Evolutionary conservation across 2,329 filamentous ascomycete species (phyloP).

Genomic region (Leptographium wingfieldii): DNA sequence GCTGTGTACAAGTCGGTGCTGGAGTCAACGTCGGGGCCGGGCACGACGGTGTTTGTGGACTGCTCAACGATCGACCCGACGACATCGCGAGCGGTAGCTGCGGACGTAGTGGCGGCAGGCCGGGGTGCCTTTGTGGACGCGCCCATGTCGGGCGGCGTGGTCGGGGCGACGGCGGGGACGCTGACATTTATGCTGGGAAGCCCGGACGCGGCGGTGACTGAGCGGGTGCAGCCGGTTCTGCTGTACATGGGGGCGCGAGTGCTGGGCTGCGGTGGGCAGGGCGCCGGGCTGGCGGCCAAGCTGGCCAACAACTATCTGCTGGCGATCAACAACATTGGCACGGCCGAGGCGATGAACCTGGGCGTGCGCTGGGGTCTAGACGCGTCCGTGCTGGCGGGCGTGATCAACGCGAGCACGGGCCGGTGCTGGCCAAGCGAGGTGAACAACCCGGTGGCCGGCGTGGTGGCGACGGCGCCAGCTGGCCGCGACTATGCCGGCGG

Average conservation of each 20-base stretch:
- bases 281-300: slow-evolving; percentile 79
- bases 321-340: slow-evolving; percentile 77
- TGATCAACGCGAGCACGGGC: slow-evolving; percentile 93
- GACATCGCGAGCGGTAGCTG: slow-evolving; percentile 67
- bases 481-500: slow-evolving; percentile 64
- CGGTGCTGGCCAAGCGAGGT: slow-evolving; percentile 90
- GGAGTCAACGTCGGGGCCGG: slow-evolving; percentile 41
- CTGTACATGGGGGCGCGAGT: slow-evolving; percentile 76
- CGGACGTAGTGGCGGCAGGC: slow-evolving; percentile 39
- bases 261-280: slow-evolving; percentile 74
- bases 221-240: slow-evolving; percentile 55
- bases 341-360: slow-evolving; percentile 53
- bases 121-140: slow-evolving; percentile 71
- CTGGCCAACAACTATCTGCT: slow-evolving; percentile 95
- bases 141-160: slow-evolving; percentile 92
- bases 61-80: slow-evolving; percentile 92
- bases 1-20: slow-evolving; percentile 70
- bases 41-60: slow-evolving; percentile 70
- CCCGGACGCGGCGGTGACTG: slow-evolving; percentile 39
- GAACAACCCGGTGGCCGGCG: slow-evolving; percentile 87
- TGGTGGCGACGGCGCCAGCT: slow-evolving; percentile 64
- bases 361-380: slow-evolving; percentile 50
- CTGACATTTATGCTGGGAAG: slow-evolving; percentile 94
- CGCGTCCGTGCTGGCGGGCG: slow-evolving; percentile 55
- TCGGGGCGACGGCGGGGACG: slow-evolving; percentile 76